A percentile compares a stretch with the other conserved stretches of the same genome.
Conservation (phyloP, 2,329 filamentous ascomycete species). For the Aspergillus ibericus region DNA sequence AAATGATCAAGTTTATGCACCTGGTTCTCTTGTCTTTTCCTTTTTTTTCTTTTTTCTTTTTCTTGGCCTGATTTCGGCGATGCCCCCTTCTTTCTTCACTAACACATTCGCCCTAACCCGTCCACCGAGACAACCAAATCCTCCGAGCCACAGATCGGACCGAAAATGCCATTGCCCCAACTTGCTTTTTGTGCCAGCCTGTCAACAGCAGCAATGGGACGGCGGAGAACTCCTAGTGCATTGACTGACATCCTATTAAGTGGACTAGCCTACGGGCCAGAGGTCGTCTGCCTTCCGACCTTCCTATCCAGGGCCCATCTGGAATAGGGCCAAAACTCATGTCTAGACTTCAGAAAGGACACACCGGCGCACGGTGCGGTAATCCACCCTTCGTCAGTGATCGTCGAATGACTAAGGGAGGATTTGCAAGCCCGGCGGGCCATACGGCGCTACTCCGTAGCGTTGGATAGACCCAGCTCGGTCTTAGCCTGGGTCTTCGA, state of each 20-base stretch:
- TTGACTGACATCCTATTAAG: background rate
- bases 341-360: background rate
- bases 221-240: background rate
- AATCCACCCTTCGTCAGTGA: constrained; percentile 8
- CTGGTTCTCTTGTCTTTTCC: background rate
- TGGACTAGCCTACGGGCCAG: background rate
- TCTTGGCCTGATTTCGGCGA: background rate
- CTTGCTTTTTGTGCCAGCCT: constrained; percentile 13
- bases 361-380: constrained; percentile 11
- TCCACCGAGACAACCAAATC: constrained; percentile 12
- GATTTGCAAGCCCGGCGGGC: constrained; percentile 15
- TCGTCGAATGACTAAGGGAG: constrained; percentile 14
- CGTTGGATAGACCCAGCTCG: constrained; percentile 3
- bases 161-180: constrained; percentile 14
- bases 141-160: constrained; percentile 14
- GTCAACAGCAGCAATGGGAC: background rate
- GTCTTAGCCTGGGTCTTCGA: background rate
- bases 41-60: background rate
- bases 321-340: background rate
- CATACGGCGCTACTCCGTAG: constrained; percentile 24
- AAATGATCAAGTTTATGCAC: background rate
- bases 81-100: background rate
- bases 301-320: background rate
- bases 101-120: background rate
- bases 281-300: background rate